These are phyloP conservation scores for Petunia secreta DNA, from an alignment of 257 asterid species.

Conservation along the genomic window DNA sequence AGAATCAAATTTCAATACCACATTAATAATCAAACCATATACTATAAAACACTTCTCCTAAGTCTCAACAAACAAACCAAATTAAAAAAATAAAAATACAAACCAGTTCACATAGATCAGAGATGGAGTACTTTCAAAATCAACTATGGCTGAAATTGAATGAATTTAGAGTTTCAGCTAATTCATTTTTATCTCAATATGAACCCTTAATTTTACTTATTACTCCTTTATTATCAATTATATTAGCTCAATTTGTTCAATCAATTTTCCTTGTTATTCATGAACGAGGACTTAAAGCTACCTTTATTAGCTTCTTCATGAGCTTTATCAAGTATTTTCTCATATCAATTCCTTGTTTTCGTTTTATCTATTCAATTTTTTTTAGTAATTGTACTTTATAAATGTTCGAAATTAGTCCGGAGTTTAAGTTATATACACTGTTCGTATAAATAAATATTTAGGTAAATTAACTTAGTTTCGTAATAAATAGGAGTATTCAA, in stretches of 20 bases:
- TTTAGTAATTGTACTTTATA: background rate
- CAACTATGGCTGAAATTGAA: slow-evolving; percentile 35
- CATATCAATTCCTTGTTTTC: background rate
- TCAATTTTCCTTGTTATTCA: slow-evolving; percentile 48
- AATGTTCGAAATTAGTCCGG: slow-evolving; percentile 9
- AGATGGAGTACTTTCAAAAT: slow-evolving; percentile 50
- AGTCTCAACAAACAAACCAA: background rate
- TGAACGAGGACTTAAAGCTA: slow-evolving; percentile 75
- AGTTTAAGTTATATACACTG: no score
- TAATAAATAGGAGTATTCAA: no score
- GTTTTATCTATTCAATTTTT: background rate
- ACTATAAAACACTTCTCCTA: background rate
- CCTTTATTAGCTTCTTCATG: slow-evolving; percentile 54
- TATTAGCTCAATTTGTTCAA: slow-evolving; percentile 52
- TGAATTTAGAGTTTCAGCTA: slow-evolving; percentile 60
- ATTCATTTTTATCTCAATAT: slow-evolving; percentile 58
- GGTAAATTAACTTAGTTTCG: no score
- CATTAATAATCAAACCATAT: background rate
- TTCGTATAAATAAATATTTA: no score
- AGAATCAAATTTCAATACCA: background rate
- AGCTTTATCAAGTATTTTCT: slow-evolving; percentile 60
- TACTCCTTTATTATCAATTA: slow-evolving; percentile 55
- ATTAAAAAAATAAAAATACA: background rate
- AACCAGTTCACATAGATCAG: slow-evolving; percentile 23
- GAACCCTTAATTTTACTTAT: slow-evolving; percentile 69